phyloP scores from a whole-genome alignment of 495 filamentous ascomycete genomes.

The Aspergillus funiculosus region DNA sequence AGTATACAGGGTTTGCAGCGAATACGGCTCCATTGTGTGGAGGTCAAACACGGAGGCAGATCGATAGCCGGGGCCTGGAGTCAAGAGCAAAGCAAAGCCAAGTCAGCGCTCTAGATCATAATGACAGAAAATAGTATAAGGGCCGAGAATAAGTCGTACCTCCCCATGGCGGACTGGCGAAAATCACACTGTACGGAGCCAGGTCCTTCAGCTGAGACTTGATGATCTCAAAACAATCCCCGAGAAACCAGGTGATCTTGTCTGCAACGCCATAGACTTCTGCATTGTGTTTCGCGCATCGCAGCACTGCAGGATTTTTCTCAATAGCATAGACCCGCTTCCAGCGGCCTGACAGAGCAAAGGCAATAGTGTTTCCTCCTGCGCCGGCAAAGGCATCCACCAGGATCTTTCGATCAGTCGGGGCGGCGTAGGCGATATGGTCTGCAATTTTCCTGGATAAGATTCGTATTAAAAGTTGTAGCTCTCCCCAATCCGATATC shows the following conservation, averaged over 20 bases:
- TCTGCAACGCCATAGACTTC: constrained; percentile 74
- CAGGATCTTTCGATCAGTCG: constrained; percentile 52
- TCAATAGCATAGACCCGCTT: constrained; percentile 82
- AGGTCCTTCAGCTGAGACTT: constrained; percentile 45
- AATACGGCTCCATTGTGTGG: constrained; percentile 83
- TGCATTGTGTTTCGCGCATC: constrained; percentile 91
- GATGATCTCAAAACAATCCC: constrained; percentile 70
- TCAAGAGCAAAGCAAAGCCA: constrained; percentile 8
- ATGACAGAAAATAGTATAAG: background rate
- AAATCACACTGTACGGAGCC: constrained; percentile 57
- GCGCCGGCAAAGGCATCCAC: constrained; percentile 89
- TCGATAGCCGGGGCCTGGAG: constrained; percentile 66
- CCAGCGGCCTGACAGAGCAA: constrained; percentile 73
- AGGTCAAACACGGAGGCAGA: constrained; percentile 77
- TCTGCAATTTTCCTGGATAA: constrained; percentile 64
- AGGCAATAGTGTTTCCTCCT: constrained; percentile 92
- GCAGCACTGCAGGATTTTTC: constrained; percentile 65
- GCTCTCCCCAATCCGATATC: too few species aligned
- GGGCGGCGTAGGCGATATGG: constrained; percentile 53
- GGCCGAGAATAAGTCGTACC: constrained; percentile 42
- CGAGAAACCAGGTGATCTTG: constrained; percentile 76
- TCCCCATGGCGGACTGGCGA: constrained; percentile 94
- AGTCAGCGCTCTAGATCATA: background rate
- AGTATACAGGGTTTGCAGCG: constrained; percentile 53
- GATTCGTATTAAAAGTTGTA: too few species aligned